These are phyloP conservation scores for Thelonectria discophora DNA, from an alignment of 2,329 filamentous ascomycete species.

Conservation along the genomic window DNA sequence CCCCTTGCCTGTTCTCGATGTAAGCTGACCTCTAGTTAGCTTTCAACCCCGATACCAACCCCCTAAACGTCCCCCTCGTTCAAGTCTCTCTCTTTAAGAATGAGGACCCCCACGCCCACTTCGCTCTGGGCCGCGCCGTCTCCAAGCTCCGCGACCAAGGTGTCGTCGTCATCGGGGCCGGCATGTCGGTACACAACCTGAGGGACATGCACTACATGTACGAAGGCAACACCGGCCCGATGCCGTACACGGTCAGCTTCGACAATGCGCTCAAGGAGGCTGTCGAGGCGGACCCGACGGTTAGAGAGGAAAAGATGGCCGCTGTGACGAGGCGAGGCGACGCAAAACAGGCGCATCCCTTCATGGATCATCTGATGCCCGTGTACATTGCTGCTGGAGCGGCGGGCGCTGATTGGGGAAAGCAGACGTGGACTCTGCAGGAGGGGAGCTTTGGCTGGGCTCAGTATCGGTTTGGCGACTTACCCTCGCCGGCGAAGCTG, in stretches of 20 bases:
- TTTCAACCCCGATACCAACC: conserved; percentile 69
- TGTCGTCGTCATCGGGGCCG: conserved; percentile 74
- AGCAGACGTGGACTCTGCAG: conserved; percentile 56
- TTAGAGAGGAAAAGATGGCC: conserved; percentile 52
- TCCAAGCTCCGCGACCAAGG: conserved; percentile 71
- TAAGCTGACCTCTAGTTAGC: conserved; percentile 47
- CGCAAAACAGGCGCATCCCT: conserved; percentile 58
- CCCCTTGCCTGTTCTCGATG: not conserved
- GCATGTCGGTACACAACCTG: conserved; percentile 80
- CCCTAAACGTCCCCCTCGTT: conserved; percentile 72
- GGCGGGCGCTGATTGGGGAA: conserved; percentile 53
- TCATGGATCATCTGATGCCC: conserved; percentile 61
- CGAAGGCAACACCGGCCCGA: conserved; percentile 51
- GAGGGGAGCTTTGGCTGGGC: conserved; percentile 57
- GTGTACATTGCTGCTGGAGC: conserved; percentile 58
- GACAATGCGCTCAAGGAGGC: conserved; percentile 74
- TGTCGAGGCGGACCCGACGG: conserved; percentile 55
- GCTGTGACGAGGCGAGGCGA: conserved; percentile 53
- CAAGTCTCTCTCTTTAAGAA: conserved; percentile 75
- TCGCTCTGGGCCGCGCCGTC: conserved; percentile 72
- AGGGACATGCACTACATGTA: conserved; percentile 56
- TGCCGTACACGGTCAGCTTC: conserved; percentile 70
- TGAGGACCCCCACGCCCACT: conserved; percentile 72
- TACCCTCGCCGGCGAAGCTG: conserved; percentile 33
- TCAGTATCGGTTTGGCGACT: conserved; percentile 57